Conservation (phyloP, 768 basidiomycete species). For the Mycena galopus region DNA sequence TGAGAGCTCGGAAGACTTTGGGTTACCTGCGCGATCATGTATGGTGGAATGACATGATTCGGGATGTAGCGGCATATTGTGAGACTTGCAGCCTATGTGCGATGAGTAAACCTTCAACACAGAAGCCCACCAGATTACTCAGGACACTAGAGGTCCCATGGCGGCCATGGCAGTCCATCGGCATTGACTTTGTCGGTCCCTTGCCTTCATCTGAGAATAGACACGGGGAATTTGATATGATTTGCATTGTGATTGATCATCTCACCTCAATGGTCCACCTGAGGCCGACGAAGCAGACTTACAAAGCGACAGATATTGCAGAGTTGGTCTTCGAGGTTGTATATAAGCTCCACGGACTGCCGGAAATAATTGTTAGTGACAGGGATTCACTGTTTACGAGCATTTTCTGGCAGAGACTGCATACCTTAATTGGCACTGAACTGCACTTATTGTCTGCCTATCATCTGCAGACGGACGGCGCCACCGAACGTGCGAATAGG, state of each 20-base stretch:
- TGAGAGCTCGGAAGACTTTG: constrained; percentile 47
- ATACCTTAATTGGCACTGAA: too few species aligned
- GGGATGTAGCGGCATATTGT: constrained; percentile 12
- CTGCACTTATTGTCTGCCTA: constrained; percentile 28
- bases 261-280: too few species aligned
- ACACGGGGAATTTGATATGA: too few species aligned
- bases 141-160: constrained; percentile 34
- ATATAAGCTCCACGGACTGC: constrained; percentile 39
- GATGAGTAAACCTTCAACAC: constrained; percentile 38
- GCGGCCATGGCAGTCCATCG: constrained; percentile 33
- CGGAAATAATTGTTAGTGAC: constrained; percentile 43
- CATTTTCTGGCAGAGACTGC: too few species aligned
- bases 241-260: too few species aligned
- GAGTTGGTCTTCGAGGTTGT: too few species aligned
- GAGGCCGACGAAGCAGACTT: too few species aligned
- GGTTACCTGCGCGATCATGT: constrained; percentile 27
- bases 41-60: constrained; percentile 27
- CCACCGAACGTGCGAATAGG: too few species aligned
- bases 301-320: too few species aligned
- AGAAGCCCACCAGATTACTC: constrained; percentile 37
- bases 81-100: constrained; percentile 4
- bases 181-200: too few species aligned
- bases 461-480: too few species aligned
- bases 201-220: too few species aligned
- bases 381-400: constrained; percentile 13